Conservation (phyloP, 108 stramenopile genomes). For the Ochromonas danica region DNA sequence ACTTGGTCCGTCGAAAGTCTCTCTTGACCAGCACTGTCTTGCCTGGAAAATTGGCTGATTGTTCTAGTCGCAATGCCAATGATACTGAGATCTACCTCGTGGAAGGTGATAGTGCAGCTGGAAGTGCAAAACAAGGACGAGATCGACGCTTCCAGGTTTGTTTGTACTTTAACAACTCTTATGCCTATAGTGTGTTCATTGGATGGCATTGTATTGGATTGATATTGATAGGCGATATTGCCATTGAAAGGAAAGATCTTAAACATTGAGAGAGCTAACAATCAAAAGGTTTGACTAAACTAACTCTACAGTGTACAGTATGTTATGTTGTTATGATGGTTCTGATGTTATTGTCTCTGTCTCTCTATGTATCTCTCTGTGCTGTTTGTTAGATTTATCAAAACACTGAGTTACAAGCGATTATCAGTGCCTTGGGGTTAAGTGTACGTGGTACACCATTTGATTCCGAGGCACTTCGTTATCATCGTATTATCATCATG, state of each 20-base stretch:
- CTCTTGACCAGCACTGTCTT: constrained; percentile 78
- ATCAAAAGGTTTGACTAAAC: constrained; percentile 84
- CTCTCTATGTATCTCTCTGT: no score
- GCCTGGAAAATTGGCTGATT: constrained; percentile 91
- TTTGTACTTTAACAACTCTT: no score
- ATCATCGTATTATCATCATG: constrained; percentile 84
- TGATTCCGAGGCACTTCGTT: constrained; percentile 66
- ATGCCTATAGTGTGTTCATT: no score
- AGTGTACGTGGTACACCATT: constrained; percentile 81
- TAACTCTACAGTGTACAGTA: no score
- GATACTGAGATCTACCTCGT: constrained; percentile 90
- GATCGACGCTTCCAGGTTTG: constrained; percentile 77
- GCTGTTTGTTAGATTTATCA: constrained; percentile 35
- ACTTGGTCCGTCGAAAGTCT: constrained; percentile 78
- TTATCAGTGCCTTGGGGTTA: constrained; percentile 83
- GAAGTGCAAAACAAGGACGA: constrained; percentile 90
- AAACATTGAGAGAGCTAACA: constrained; percentile 86
- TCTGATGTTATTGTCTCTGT: no score
- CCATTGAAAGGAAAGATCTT: constrained; percentile 90
- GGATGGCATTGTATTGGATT: no score
- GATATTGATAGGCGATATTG: constrained; percentile 65
- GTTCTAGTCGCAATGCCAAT: constrained; percentile 66
- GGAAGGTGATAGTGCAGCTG: constrained; percentile 90
- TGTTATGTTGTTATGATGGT: no score
- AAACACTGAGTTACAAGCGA: constrained; percentile 81